These are phyloP conservation scores for Hordeum marinum DNA, from an alignment of 176 grass and related monocot species.

Conservation along the genomic window DNA sequence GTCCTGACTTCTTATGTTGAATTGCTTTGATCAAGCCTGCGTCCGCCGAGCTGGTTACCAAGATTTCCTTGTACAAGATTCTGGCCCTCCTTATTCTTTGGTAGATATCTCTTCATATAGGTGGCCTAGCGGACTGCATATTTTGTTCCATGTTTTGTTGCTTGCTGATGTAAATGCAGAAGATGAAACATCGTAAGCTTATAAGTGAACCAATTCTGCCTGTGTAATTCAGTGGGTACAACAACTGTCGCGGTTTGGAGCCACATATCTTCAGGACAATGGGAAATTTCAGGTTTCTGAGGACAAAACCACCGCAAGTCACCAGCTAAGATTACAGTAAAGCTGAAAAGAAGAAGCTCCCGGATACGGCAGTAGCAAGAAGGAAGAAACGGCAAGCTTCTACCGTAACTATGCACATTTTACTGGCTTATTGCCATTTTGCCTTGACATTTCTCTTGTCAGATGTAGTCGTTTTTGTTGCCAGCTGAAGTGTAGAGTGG, in stretches of 20 bases:
- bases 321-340: background rate
- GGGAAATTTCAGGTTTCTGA: background rate
- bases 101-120: too few relatives aligned
- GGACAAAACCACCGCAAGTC: background rate
- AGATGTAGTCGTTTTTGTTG: background rate
- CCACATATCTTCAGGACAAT: background rate
- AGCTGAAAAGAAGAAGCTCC: background rate
- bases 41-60: too few relatives aligned
- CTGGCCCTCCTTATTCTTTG: too few relatives aligned
- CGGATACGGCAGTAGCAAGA: background rate
- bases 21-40: too few relatives aligned
- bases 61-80: too few relatives aligned
- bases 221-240: background rate
- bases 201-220: background rate
- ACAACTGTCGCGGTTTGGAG: background rate
- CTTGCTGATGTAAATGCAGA: background rate
- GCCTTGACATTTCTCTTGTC: background rate
- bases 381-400: background rate
- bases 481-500: background rate
- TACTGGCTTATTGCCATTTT: background rate
- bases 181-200: background rate
- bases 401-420: background rate
- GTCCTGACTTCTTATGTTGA: too few relatives aligned
- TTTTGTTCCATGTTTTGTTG: background rate
- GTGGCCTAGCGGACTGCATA: background rate